These are phyloP conservation scores for Casuarina glauca DNA, from an alignment of 306 rosid genomes.

Conservation along the genomic window DNA sequence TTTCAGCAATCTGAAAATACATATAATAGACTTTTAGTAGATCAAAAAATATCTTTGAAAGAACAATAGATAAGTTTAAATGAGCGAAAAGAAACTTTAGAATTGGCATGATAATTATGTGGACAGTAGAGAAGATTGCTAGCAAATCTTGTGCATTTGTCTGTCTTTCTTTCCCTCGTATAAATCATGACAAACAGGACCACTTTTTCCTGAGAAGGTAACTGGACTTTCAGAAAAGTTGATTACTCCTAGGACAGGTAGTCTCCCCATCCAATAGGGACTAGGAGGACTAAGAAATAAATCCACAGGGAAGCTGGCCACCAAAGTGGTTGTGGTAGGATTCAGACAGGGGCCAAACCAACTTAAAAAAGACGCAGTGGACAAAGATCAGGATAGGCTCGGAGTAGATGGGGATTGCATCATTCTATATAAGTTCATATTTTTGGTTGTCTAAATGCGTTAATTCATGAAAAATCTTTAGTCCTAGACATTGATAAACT, in stretches of 20 bases:
- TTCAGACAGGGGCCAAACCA: neutral
- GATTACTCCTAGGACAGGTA: neutral
- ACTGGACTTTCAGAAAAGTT: neutral
- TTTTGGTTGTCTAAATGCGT: slow-evolving; percentile 8
- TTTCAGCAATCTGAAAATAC: slow-evolving; percentile 65
- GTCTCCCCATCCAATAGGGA: neutral
- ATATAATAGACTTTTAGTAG: slow-evolving; percentile 18
- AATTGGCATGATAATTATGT: neutral
- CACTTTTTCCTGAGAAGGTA: neutral
- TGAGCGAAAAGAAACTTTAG: slow-evolving; percentile 15
- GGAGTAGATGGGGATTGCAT: neutral
- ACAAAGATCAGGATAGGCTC: slow-evolving; percentile 10
- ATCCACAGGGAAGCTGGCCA: too few species aligned
- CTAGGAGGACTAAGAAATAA: too few species aligned
- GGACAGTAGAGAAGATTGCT: neutral
- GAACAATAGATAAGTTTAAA: neutral
- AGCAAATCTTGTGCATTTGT: neutral
- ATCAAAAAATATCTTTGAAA: slow-evolving; percentile 1
- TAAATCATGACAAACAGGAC: neutral
- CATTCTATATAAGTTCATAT: neutral
- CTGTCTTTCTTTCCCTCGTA: neutral
- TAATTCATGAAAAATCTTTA: neutral
- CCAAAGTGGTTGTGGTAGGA: neutral
- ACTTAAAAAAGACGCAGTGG: neutral
- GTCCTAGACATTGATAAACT: slow-evolving; percentile 1